A percentile compares a stretch with the other conserved stretches of the same genome.
Conservation (phyloP, 495 filamentous ascomycete genomes). For the Aspergillus sclerotioniger region DNA sequence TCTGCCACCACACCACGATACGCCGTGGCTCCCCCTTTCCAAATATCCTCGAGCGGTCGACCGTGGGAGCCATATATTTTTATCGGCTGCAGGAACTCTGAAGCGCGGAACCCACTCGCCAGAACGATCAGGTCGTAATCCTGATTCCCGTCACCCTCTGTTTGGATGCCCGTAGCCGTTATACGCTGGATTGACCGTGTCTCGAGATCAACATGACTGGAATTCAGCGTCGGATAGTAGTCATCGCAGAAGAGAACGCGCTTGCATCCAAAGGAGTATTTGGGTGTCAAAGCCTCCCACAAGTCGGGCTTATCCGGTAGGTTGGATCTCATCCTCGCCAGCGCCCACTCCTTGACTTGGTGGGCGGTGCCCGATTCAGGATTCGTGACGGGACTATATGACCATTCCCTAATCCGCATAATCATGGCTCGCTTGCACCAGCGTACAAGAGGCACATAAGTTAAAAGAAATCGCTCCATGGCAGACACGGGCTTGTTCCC, state of each 20-base stretch:
- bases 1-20: slow-evolving; percentile 48
- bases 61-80: slow-evolving; percentile 45
- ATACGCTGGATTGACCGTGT: slow-evolving; percentile 44
- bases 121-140: slow-evolving; percentile 54
- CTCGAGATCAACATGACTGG: slow-evolving; percentile 48
- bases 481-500: slow-evolving; percentile 39
- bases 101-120: slow-evolving; percentile 55
- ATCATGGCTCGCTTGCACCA: slow-evolving; percentile 44
- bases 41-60: slow-evolving; percentile 44
- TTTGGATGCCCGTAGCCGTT: slow-evolving; percentile 41
- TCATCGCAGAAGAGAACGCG: slow-evolving; percentile 56
- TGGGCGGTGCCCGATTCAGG: slow-evolving; percentile 31
- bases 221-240: slow-evolving; percentile 48
- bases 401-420: slow-evolving; percentile 49
- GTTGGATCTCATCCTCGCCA: slow-evolving; percentile 30
- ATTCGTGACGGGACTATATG: slow-evolving; percentile 39
- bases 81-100: slow-evolving; percentile 56
- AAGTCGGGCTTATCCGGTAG: slow-evolving; percentile 42
- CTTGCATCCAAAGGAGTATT: slow-evolving; percentile 55
- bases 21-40: slow-evolving; percentile 45
- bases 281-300: slow-evolving; percentile 48
- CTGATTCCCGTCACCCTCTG: slow-evolving; percentile 34
- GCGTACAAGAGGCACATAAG: slow-evolving; percentile 45
- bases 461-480: slow-evolving; percentile 33
- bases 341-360: slow-evolving; percentile 28